Conservation (phyloP, 2,329 filamentous ascomycete genomes). For the Cytospora piceicola region DNA sequence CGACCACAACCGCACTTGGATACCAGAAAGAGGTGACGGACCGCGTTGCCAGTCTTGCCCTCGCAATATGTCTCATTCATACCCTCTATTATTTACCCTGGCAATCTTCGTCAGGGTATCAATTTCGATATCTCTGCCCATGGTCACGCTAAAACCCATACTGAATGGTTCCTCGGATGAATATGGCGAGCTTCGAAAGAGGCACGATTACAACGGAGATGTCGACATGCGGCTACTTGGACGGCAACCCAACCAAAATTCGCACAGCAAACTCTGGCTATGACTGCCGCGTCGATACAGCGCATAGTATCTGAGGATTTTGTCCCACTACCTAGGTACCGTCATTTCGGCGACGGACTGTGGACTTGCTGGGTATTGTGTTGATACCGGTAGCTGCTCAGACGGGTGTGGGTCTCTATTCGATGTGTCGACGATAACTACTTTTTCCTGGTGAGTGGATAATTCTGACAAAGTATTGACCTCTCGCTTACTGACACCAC, state of each 20-base stretch:
- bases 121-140: background rate
- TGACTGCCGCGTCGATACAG: conserved; percentile 43
- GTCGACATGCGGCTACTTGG: conserved; percentile 38
- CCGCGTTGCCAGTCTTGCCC: background rate
- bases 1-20: background rate
- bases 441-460: background rate
- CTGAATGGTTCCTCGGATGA: background rate
- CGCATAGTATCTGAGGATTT: conserved; percentile 42
- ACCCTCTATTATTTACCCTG: background rate
- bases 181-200: background rate
- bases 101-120: background rate
- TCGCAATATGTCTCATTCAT: background rate
- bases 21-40: background rate
- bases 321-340: conserved; percentile 35
- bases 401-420: conserved; percentile 39
- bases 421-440: background rate
- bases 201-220: background rate
- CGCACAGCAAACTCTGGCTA: conserved; percentile 42
- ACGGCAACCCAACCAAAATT: conserved; percentile 38
- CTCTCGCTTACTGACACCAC: background rate
- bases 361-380: conserved; percentile 43
- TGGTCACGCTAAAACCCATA: background rate
- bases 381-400: conserved; percentile 40
- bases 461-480: background rate
- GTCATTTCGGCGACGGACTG: conserved; percentile 44